Percentiles rank a stretch among this genome's conserved stretches.
phyloP scores from a whole-genome alignment of 108 stramenopile species.

The Nitzschia sp. region DNA sequence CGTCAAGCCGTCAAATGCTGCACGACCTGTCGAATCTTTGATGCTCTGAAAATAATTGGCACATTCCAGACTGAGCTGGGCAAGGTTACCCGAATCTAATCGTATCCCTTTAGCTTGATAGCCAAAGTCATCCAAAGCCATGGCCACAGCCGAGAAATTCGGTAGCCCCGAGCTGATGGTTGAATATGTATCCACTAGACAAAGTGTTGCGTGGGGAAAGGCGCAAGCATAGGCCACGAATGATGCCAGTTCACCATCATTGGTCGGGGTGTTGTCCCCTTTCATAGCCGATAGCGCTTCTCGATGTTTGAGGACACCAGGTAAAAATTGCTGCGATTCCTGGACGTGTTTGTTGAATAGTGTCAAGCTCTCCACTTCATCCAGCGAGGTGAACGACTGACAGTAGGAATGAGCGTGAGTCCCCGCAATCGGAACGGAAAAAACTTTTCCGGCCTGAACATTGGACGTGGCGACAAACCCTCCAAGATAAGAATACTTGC shows the following conservation, averaged over 20 bases:
- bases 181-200: conserved; percentile 98
- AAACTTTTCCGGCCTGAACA: conserved; percentile 90
- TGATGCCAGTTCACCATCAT: conserved; percentile 96
- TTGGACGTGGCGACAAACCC: conserved; percentile 98
- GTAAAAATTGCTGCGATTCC: conserved; percentile 44
- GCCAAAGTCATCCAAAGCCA: conserved; percentile 90
- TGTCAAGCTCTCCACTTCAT: conserved; percentile 61
- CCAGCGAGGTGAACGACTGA: conserved; percentile 75
- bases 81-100: conserved; percentile 95
- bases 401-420: conserved; percentile 98
- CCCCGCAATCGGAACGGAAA: conserved; percentile 83
- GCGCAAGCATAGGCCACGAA: conserved; percentile 95
- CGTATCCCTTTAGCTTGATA: conserved; percentile 90
- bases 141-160: conserved; percentile 92
- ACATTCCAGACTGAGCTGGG: conserved; percentile 75
- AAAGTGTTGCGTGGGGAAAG: conserved; percentile 92
- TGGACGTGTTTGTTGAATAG: conserved; percentile 38
- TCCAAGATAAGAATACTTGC: conserved; percentile 91
- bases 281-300: conserved; percentile 18
- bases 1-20: conserved; percentile 60
- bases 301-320: conserved; percentile 64
- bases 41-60: conserved; percentile 53
- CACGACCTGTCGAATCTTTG: neutral
- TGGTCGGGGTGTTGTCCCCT: conserved; percentile 39
- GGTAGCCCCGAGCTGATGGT: conserved; percentile 90